phyloP scores from a whole-genome alignment of 495 filamentous ascomycete genomes.

The Corynascus novoguineensis region DNA sequence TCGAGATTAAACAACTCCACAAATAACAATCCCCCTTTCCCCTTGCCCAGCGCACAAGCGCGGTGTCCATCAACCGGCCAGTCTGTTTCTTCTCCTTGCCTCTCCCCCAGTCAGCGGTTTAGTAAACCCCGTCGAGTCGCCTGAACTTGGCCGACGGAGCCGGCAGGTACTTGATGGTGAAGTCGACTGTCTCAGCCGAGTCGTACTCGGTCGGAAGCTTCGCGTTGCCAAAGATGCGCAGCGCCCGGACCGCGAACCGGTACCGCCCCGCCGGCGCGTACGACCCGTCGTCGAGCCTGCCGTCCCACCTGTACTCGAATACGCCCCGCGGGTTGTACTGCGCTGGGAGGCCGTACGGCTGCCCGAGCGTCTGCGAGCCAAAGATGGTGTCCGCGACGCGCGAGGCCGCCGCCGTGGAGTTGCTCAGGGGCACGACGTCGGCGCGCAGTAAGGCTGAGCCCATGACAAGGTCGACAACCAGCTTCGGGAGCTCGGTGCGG shows the following conservation, averaged over 20 bases:
- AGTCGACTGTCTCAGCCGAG: constrained; percentile 30
- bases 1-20: neutral
- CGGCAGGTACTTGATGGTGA: constrained; percentile 31
- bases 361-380: constrained; percentile 37
- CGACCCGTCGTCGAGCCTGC: constrained; percentile 37
- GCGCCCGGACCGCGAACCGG: constrained; percentile 39
- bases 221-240: constrained; percentile 41
- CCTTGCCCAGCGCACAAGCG: too few species aligned
- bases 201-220: constrained; percentile 34
- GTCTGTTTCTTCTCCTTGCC: neutral
- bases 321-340: constrained; percentile 38
- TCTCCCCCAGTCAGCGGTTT: neutral
- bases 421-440: constrained; percentile 37
- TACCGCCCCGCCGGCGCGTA: constrained; percentile 43
- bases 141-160: neutral
- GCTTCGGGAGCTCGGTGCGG: constrained; percentile 23
- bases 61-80: neutral
- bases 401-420: constrained; percentile 21
- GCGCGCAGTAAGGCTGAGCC: constrained; percentile 41
- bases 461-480: constrained; percentile 35
- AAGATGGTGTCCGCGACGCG: constrained; percentile 26
- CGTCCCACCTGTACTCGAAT: constrained; percentile 34
- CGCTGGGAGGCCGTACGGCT: constrained; percentile 32
- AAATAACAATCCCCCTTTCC: neutral
- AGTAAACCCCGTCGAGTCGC: neutral